Evolutionary conservation across 257 asterid genomes (phyloP), one percentile per base, ranked within the genome.

Genomic region (Nemophila menziesii): DNA sequence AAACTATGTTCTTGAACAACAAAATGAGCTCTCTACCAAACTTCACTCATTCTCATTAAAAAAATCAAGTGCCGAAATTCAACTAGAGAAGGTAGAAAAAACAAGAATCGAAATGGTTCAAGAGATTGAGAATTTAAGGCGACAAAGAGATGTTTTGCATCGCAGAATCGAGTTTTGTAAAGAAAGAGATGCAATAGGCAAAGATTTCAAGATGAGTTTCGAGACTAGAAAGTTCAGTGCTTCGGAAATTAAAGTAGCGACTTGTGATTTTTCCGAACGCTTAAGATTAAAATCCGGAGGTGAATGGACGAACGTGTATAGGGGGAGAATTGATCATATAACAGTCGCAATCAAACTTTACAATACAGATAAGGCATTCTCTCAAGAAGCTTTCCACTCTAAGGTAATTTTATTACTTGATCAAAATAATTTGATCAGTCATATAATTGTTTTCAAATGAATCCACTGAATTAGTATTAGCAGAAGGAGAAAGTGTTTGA

Each of bases 81-180:
- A 66, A 54, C 57, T 82, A 11, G 81, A 73, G 61, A 73, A 60
- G 43, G 64, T 69, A 19, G 75, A 66, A 39, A 45, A 46, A n/a
- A 49, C 36, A 16, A 68, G 79, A 58, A 55, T 64, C 4, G 58
- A 69, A 16, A 66, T 70, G 64, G 65, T 82, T 50, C 57, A 46
- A 43, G 82, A 73, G 45, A 78, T 75, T 2, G 87, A 75, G 62
- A 65, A 66, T 11, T 50, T 73, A 18, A 68, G 82, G 45, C 51
- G 54, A 39, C 75, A 75, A 29, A 70, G 75, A 48, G 70, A 62
- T 39, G 74, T 75, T 39, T 52, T 78, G 12, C 75, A 67, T 42
- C 82, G 71, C 15, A 67, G 86, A 29, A 78, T 74, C 5, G 82
- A 75, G 51, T 82, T 78, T 49, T 78, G 94, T 37, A 78, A 29